Evolutionary conservation across 176 grass and related monocot genomes (phyloP).

Genomic region (Rhipidocladum racemiflorum): DNA sequence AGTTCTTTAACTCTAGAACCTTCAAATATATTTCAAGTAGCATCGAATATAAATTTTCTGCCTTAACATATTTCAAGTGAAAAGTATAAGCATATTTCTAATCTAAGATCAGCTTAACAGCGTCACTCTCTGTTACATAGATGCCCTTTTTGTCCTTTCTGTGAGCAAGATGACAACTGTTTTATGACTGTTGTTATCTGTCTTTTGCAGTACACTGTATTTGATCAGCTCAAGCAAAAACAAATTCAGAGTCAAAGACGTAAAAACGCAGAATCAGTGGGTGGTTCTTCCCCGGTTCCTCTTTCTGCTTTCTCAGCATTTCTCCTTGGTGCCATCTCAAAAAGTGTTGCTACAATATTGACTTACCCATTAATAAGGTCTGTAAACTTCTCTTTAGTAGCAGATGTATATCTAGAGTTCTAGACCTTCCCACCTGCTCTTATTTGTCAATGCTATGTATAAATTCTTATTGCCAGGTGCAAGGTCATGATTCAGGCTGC

Average conservation of each 20-base stretch:
- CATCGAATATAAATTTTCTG: neutral
- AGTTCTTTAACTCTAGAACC: slow-evolving; percentile 11
- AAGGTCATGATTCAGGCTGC: slow-evolving; percentile 97
- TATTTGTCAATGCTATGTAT: neutral
- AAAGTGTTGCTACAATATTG: slow-evolving; percentile 77
- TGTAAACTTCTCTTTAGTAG: slow-evolving; percentile 22
- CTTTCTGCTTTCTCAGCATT: slow-evolving; percentile 92
- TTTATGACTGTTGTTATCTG: slow-evolving; percentile 2
- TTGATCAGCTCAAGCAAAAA: slow-evolving; percentile 89
- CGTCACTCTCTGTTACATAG: neutral
- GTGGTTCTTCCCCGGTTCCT: slow-evolving; percentile 52
- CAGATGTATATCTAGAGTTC: neutral
- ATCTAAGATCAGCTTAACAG: neutral
- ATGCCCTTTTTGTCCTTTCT: neutral
- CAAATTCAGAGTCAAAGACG: slow-evolving; percentile 46
- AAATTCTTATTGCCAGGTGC: slow-evolving; percentile 50
- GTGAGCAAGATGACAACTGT: neutral
- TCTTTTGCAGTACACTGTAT: slow-evolving; percentile 78
- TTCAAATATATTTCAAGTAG: neutral
- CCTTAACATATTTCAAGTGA: neutral
- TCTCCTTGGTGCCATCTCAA: slow-evolving; percentile 77
- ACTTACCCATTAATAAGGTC: slow-evolving; percentile 97
- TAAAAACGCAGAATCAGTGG: slow-evolving; percentile 30
- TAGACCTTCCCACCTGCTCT: neutral
- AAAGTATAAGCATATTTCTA: neutral